Base-by-base conservation (phyloP, 1,284 basidiomycete species). In the Heterobasidion occidentale region DNA sequence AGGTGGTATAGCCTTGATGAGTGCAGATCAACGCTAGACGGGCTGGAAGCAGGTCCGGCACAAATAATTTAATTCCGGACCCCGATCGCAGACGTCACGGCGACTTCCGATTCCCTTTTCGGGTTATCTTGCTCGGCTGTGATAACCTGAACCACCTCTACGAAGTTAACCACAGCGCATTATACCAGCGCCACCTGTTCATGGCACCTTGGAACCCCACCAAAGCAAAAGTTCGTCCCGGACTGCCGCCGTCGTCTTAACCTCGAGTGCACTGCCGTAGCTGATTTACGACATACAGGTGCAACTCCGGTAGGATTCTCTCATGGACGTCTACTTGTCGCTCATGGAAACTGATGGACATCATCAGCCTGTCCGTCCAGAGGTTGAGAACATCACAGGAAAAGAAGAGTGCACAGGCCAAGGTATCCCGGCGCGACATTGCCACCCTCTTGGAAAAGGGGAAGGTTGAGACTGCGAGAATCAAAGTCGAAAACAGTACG, bases 321-420 rank as follows among this genome's bases (percentile, higher is more conserved):
- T 14, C 42, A 36, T 12, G n/a, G 15, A 50, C 47, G 44, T 27
- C 27, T 27, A 6, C 27, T 27, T 27, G 27, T 27, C 27, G 6
- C 27, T 56, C 53, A 47, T 52, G 12, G 34, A 62, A 53, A 53
- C 49, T 59, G 46, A 45, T 54, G 44, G 44, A 27, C n/a, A 36
- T 6, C 27, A 27, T 34, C 62, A 94, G 92, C 60, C 81, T 98
- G 51, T 91, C 94, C 3, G 88, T 96, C 35, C 94, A 98, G 71
- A 86, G 95, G 7, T 77, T 97, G 54, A 82, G 92, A 54, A 93
- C 90, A 36, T 74, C 97, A 2, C 92, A 96, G 66, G 90, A 94
- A 74, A 98, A 98, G 81, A 94, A 91, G 73, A 84, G 89, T 61
- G 93, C 94, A 0, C 85, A 97, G 58, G 93, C 94, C 0, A 98